These are phyloP conservation scores for Peribolospora baueri DNA, from an alignment of 768 basidiomycete species.

Conservation along the genomic window DNA sequence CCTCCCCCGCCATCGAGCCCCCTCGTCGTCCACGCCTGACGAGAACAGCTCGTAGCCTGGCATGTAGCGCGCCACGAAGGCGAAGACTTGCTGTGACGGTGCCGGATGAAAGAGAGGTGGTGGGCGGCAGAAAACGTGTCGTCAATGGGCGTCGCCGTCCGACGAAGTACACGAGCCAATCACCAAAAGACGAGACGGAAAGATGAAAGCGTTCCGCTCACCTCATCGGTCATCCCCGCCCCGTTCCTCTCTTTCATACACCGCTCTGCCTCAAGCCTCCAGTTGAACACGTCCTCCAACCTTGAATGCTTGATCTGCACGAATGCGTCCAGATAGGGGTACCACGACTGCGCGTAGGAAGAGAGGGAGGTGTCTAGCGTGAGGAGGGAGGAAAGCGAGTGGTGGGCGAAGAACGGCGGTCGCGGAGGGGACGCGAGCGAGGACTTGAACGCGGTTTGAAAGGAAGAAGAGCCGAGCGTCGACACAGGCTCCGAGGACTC, in stretches of 20 bases:
- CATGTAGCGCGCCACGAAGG: conserved; percentile 50
- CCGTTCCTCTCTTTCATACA: conserved; percentile 65
- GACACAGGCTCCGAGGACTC: background rate
- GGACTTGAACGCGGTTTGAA: background rate
- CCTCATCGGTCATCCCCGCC: conserved; percentile 68
- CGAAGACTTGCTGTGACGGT: background rate
- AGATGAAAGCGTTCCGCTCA: conserved; percentile 15
- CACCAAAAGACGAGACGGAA: conserved; percentile 1
- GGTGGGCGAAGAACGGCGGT: conserved; percentile 10
- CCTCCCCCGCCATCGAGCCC: conserved; percentile 25
- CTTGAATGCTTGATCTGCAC: conserved; percentile 35
- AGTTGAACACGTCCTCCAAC: conserved; percentile 43
- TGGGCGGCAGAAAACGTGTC: background rate
- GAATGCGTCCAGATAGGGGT: conserved; percentile 46
- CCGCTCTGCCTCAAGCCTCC: conserved; percentile 51
- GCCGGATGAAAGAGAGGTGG: background rate
- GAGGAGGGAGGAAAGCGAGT: conserved; percentile 27
- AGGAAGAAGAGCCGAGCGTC: background rate
- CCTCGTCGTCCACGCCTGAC: conserved; percentile 25
- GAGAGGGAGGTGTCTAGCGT: conserved; percentile 39
- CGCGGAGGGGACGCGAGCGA: too few species aligned
- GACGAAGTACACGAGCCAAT: too few species aligned
- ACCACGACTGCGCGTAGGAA: conserved; percentile 36
- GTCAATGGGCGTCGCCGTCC: too few species aligned
- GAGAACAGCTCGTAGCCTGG: conserved; percentile 78